Evolutionary conservation across 2,329 filamentous ascomycete genomes (phyloP).

Genomic region (Nigrospora sphaerica): DNA sequence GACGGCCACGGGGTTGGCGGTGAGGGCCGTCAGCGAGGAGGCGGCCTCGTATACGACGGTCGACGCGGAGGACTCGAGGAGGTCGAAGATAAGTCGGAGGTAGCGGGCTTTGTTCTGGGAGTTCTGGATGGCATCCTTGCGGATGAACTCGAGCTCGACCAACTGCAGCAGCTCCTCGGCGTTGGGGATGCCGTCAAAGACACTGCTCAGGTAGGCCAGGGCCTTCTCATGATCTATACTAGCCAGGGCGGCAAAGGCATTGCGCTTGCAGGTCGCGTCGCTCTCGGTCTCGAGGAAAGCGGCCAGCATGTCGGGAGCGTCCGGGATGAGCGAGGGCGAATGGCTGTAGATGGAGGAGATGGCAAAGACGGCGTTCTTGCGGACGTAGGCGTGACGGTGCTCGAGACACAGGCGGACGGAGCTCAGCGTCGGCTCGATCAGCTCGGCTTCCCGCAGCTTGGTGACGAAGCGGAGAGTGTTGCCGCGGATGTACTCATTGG

Average conservation of each 20-base stretch:
- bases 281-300: conserved; percentile 86
- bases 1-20: conserved; percentile 92
- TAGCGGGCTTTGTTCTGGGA: conserved; percentile 93
- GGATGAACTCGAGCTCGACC: conserved; percentile 92
- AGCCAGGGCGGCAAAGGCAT: conserved; percentile 87
- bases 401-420: conserved; percentile 89
- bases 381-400: conserved; percentile 93
- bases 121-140: conserved; percentile 94
- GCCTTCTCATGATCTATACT: conserved; percentile 93
- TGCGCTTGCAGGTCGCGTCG: conserved; percentile 94
- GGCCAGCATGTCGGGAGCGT: conserved; percentile 86
- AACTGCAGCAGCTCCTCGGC: conserved; percentile 90
- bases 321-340: conserved; percentile 85
- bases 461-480: conserved; percentile 97
- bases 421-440: conserved; percentile 91
- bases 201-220: conserved; percentile 75
- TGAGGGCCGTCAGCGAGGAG: conserved; percentile 87
- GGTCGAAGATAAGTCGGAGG: conserved; percentile 88
- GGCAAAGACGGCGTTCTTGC: conserved; percentile 96
- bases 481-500: conserved; percentile 96
- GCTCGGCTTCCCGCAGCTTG: conserved; percentile 90
- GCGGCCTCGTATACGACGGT: conserved; percentile 98
- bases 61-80: conserved; percentile 85
- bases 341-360: conserved; percentile 88
- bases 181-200: conserved; percentile 90